These are phyloP conservation scores for Pyrrhoderma noxium DNA, from an alignment of 1,284 basidiomycete species.

Conservation along the genomic window DNA sequence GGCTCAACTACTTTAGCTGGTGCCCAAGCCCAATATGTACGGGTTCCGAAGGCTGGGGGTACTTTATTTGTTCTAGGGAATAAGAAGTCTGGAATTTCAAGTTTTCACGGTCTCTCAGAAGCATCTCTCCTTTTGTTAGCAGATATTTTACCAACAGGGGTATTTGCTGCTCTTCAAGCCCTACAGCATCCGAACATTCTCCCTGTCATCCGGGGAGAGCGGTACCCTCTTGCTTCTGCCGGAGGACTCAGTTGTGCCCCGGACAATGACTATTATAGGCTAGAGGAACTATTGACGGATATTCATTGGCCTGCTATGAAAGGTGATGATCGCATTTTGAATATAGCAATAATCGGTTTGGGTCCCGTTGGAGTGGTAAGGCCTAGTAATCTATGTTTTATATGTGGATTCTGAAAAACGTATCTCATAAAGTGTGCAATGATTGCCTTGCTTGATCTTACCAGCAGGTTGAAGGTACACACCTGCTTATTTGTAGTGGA, in stretches of 20 bases:
- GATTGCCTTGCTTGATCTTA: constrained; percentile 57
- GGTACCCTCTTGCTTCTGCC: constrained; percentile 47
- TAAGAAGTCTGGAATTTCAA: constrained; percentile 35
- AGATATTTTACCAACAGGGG: constrained; percentile 74
- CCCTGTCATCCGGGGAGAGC: constrained; percentile 44
- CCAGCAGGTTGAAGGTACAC: constrained; percentile 37
- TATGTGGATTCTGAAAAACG: constrained; percentile 1
- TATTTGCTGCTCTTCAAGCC: constrained; percentile 69
- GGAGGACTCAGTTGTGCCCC: neutral
- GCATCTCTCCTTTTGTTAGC: constrained; percentile 66
- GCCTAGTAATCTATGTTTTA: constrained; percentile 14
- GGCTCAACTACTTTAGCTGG: constrained; percentile 71
- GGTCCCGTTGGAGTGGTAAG: constrained; percentile 68
- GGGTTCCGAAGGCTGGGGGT: constrained; percentile 73
- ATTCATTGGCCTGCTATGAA: constrained; percentile 22
- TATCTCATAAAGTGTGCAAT: constrained; percentile 41
- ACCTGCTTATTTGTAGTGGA: constrained; percentile 61
- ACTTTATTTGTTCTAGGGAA: constrained; percentile 58
- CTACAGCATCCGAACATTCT: constrained; percentile 63
- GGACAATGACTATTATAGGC: too few species aligned
- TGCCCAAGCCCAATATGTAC: constrained; percentile 83
- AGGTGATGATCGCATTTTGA: constrained; percentile 44
- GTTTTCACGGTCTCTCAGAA: constrained; percentile 40
- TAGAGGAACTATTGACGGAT: constrained; percentile 9
- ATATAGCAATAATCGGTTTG: constrained; percentile 61